Conservation (phyloP, 805 yeast genomes). For the Saturnispora ahearnii region DNA sequence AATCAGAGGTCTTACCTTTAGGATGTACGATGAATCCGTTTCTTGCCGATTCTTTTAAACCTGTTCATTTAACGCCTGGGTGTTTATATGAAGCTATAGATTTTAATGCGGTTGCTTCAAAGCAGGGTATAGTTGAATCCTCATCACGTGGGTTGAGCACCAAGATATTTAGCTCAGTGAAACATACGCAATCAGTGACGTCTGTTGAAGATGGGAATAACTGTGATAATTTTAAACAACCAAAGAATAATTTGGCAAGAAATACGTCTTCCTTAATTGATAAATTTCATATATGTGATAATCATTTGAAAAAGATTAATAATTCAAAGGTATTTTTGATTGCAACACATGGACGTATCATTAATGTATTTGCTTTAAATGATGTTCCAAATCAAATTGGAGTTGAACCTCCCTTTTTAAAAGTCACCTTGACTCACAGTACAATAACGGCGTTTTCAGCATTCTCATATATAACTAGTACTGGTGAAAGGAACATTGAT, state of each 20-base stretch:
- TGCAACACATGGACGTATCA: conserved; percentile 40
- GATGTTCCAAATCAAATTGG: conserved; percentile 33
- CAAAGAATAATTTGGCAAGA: conserved; percentile 25
- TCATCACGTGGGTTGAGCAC: background rate
- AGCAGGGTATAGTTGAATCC: background rate
- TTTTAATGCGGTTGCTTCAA: conserved; percentile 14
- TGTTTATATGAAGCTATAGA: conserved; percentile 29
- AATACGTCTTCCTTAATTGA: conserved; percentile 29
- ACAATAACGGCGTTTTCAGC: conserved; percentile 34
- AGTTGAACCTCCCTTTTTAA: conserved; percentile 34
- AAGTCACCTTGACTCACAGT: conserved; percentile 32
- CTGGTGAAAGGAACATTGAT: conserved; percentile 35
- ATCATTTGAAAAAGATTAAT: conserved; percentile 22
- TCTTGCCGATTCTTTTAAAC: conserved; percentile 41
- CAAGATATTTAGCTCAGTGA: background rate
- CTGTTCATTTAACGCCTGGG: conserved; percentile 48
- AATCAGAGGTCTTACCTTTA: conserved; percentile 31
- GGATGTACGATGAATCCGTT: conserved; percentile 50
- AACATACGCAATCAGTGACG: background rate
- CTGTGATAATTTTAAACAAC: conserved; percentile 18
- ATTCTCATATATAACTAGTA: conserved; percentile 20
- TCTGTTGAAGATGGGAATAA: background rate
- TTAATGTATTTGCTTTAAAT: conserved; percentile 37
- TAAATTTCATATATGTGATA: conserved; percentile 26
- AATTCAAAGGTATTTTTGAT: conserved; percentile 29